Percentiles rank a stretch among this genome's conserved stretches.
phyloP scores from a whole-genome alignment of 139 green algal species.

The Coccomyxa sp. region DNA sequence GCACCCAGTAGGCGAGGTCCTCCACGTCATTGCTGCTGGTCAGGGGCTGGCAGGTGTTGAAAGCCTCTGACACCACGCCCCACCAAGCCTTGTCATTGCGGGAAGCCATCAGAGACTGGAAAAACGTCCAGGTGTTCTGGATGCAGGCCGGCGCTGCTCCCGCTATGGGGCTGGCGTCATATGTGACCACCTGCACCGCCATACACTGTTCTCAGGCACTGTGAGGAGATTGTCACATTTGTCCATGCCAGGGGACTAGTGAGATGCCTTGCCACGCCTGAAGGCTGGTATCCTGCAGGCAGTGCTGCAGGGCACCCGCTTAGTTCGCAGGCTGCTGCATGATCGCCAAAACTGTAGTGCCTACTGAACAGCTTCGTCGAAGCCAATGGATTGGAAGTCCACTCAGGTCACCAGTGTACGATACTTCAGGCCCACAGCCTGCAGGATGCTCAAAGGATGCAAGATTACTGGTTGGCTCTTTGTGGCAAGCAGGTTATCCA shows the following conservation, averaged over 20 bases:
- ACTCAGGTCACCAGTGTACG: too few species aligned
- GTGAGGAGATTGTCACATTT: not conserved
- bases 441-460: too few species aligned
- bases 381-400: too few species aligned
- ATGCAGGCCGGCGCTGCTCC: constrained; percentile 37
- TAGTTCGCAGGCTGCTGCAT: too few species aligned
- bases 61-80: constrained; percentile 18
- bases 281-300: too few species aligned
- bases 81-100: constrained; percentile 7
- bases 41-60: constrained; percentile 32
- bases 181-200: constrained; percentile 46
- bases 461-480: not conserved
- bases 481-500: not conserved
- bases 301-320: too few species aligned
- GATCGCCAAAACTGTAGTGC: too few species aligned
- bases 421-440: too few species aligned
- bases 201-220: not conserved
- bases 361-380: too few species aligned
- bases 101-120: constrained; percentile 22
- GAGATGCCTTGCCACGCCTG: too few species aligned
- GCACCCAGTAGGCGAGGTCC: constrained; percentile 46
- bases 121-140: constrained; percentile 31
- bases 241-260: too few species aligned
- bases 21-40: constrained; percentile 5
- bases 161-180: constrained; percentile 39